Percentiles rank a stretch among this genome's conserved stretches.
Evolutionary conservation across 805 yeast species (phyloP).

Genomic region (Myxozyma kluyveri): DNA sequence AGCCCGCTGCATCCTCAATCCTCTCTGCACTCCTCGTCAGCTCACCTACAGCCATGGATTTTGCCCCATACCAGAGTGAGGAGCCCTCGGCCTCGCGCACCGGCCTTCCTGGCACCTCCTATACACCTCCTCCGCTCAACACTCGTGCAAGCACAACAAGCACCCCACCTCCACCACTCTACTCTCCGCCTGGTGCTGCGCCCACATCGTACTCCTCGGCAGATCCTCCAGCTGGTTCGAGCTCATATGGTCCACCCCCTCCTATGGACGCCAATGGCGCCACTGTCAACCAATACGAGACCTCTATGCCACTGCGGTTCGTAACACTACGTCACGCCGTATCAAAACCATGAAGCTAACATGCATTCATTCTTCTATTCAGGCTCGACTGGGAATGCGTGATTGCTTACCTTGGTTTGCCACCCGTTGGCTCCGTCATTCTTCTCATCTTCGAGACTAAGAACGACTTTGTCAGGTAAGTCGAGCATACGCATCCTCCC

Average conservation of each 20-base stretch:
- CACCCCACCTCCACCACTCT: constrained; percentile 21
- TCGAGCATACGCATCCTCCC: not conserved
- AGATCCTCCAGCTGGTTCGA: constrained; percentile 7
- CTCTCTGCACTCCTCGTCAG: too few relatives aligned
- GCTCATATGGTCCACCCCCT: constrained; percentile 14
- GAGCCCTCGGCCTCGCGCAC: constrained; percentile 27
- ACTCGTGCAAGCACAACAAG: constrained; percentile 1
- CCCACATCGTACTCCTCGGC: not conserved
- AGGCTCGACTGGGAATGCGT: constrained; percentile 29
- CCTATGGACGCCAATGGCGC: constrained; percentile 14
- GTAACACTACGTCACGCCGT: not conserved
- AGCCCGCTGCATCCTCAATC: too few relatives aligned
- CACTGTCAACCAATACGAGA: constrained; percentile 29
- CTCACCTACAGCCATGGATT: constrained; percentile 20
- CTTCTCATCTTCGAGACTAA: constrained; percentile 27
- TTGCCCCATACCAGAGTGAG: constrained; percentile 30
- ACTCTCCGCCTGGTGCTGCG: constrained; percentile 18
- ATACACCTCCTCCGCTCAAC: constrained; percentile 12
- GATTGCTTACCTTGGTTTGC: constrained; percentile 24
- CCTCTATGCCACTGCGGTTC: constrained; percentile 26
- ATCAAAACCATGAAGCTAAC: not conserved
- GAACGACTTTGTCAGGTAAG: constrained; percentile 28
- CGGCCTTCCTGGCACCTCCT: not conserved
- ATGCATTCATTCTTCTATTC: not conserved
- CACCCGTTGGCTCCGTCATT: constrained; percentile 29